A percentile compares a stretch with the other conserved stretches of the same genome.
Conservation (phyloP, 495 filamentous ascomycete genomes). For the Aspergillus bridgeri region DNA sequence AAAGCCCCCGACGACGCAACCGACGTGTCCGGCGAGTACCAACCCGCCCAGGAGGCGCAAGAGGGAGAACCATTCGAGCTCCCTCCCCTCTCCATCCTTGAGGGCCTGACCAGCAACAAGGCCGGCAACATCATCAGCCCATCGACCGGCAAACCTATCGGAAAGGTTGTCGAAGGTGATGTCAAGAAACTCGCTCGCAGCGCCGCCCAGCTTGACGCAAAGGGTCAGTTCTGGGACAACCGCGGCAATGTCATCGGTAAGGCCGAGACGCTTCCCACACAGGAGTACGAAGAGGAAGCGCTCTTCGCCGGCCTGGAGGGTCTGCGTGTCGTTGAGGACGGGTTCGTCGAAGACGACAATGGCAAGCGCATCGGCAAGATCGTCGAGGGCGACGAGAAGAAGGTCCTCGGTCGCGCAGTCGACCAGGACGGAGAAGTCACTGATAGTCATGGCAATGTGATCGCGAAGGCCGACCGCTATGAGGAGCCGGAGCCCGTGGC, state of each 20-base stretch:
- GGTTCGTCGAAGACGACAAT: conserved; percentile 58
- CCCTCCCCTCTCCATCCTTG: conserved; percentile 56
- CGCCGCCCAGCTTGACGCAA: conserved; percentile 54
- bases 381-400: conserved; percentile 61
- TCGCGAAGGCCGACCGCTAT: conserved; percentile 59
- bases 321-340: conserved; percentile 56
- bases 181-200: conserved; percentile 54
- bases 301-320: conserved; percentile 64
- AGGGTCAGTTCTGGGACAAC: conserved; percentile 62
- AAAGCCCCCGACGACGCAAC: conserved; percentile 19
- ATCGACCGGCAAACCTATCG: conserved; percentile 50
- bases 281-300: conserved; percentile 55
- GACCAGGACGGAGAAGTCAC: conserved; percentile 65
- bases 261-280: conserved; percentile 55
- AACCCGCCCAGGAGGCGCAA: conserved; percentile 22
- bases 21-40: conserved; percentile 11
- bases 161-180: conserved; percentile 59
- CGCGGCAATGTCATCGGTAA: conserved; percentile 58
- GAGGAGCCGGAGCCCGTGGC: conserved; percentile 32
- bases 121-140: conserved; percentile 54
- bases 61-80: conserved; percentile 26
- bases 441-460: conserved; percentile 58
- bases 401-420: conserved; percentile 57
- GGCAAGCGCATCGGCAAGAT: conserved; percentile 56
- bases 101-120: conserved; percentile 61